Base-by-base conservation (phyloP, 1,284 basidiomycete species). In the Cryptococcus maquisensis region DNA sequence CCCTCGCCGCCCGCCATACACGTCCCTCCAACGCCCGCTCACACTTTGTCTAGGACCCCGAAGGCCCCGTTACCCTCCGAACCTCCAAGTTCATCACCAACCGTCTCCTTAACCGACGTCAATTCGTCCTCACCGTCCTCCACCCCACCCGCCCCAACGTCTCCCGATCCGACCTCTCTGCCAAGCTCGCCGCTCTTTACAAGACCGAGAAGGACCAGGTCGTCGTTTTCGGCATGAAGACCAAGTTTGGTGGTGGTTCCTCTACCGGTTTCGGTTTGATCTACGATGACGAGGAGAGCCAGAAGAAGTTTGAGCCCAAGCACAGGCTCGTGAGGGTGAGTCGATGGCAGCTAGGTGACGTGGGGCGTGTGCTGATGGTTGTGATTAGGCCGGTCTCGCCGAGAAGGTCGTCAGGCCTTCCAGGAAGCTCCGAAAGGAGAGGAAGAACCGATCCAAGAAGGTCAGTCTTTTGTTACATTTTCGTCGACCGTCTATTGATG, bases 31-130 rank as follows among this genome's bases (percentile, higher is more conserved):
- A 15, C 13, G 2, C n/a, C 40, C 3, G 18, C 18, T 23, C 12
- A 18, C 18, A 42, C 20, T 9, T 4, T 9, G n/a, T 42, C 15
- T 42, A 75, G 77, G 93, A 94, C 80, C 83, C 81, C 78, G 81
- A 84, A 80, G 87, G 93, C 78, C 89, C 95, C 68, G 85, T 99
- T 71, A 98, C 96, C 67, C 83, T 98, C 77, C 90, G 96, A 73
- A 98, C 96, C 57, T 89, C 95, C 80, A 98, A 99, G 83, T 98
- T 98, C 84, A 90, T 98, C 79, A 97, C 94, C 73, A 98, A 99
- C 86, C 91, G 93, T 67, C 88, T 98, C 66, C 83, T 99, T 58
- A 87, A 91, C 73, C 89, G 96, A 72, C 81, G 79, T 73, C 82
- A 82, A 81, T 93, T 95, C 74, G 84, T 97, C 68, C 82, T 97